Evolutionary conservation across 108 stramenopile genomes (phyloP), one percentile per base, ranked within the genome.

Genomic region (Discostella stelligeroides): DNA sequence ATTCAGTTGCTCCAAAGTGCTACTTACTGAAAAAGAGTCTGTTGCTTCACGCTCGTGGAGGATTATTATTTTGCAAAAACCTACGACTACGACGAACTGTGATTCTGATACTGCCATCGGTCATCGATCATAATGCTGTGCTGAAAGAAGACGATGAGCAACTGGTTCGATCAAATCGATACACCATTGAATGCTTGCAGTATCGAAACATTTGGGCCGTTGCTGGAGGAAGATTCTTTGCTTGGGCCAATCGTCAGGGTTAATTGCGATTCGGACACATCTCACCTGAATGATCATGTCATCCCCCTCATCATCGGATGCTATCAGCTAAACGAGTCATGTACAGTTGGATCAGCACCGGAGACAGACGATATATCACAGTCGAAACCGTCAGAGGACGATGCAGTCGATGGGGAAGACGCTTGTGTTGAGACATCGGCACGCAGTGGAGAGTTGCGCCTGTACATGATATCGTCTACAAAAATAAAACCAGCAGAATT

Each of bases 151-250:
- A 70, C 18, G 56, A 34, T 34, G 34, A 29, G 15, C 46, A 17
- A 21, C 25, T 80, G 71, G 75, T 65, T 83, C 27, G 89, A 90
- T 57, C 68, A 60, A 47, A 50, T 80, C 10, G 49, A 25, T 7
- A 79, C 84, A 14, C 77, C 85, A 12, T 59, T 89, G 39, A 87
- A 92, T 81, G 85, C 91, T 15, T 92, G 91, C 59, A 89, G 88
- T 53, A 54, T 92, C 8, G 91, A 92, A 66, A 79, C 86, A 30
- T 69, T 39, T 40, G 50, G 20, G 38, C 64, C 56, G 30, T 43
- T 63, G 27, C 41, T 54, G 53, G 53, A 18, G 25, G 60, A 46
- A 38, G 34, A 25, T 18, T n/a, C n/a, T n/a, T 13, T 24, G 24
- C 10, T 38, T 25, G 60, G 38, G 53, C 24, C 13, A 15, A 41